Conservation (phyloP, 768 basidiomycete species). For the Podaxis sp. region DNA sequence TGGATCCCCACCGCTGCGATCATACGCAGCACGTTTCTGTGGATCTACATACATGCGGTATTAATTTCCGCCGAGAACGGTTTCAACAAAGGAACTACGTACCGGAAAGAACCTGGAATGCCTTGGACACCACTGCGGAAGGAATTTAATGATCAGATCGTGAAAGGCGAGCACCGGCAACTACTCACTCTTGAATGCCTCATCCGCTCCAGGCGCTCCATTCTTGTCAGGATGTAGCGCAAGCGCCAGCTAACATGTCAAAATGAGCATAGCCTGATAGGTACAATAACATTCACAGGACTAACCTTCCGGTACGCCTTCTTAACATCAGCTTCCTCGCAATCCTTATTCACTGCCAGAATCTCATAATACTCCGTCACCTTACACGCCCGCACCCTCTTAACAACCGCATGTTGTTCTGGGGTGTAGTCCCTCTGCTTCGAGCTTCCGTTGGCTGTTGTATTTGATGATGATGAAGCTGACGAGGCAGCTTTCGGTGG, state of each 20-base stretch:
- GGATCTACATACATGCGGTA: constrained; percentile 49
- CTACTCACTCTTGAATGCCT: constrained; percentile 91
- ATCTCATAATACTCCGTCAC: constrained; percentile 94
- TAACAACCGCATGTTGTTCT: constrained; percentile 82
- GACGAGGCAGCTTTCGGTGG: background rate
- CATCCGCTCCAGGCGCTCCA: constrained; percentile 96
- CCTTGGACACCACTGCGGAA: constrained; percentile 89
- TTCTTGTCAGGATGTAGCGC: constrained; percentile 93
- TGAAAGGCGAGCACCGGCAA: constrained; percentile 2
- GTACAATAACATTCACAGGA: constrained; percentile 3
- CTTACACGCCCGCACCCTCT: constrained; percentile 83
- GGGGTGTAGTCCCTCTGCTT: constrained; percentile 86
- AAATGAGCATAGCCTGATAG: background rate
- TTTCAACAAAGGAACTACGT: constrained; percentile 13
- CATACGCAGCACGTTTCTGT: constrained; percentile 86
- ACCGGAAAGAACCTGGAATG: constrained; percentile 93
- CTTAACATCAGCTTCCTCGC: constrained; percentile 84
- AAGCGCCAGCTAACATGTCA: constrained; percentile 65
- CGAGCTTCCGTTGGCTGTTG: constrained; percentile 58
- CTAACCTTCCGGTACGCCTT: constrained; percentile 94
- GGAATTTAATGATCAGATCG: constrained; percentile 14
- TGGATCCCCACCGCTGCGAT: constrained; percentile 85
- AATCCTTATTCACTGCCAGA: constrained; percentile 71
- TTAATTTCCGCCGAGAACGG: background rate
- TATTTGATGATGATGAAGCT: constrained; percentile 25